A percentile compares a stretch with the other conserved stretches of the same genome.
Conservation (phyloP, 2,329 filamentous ascomycete species). For the Pestalotiopsis sp. region DNA sequence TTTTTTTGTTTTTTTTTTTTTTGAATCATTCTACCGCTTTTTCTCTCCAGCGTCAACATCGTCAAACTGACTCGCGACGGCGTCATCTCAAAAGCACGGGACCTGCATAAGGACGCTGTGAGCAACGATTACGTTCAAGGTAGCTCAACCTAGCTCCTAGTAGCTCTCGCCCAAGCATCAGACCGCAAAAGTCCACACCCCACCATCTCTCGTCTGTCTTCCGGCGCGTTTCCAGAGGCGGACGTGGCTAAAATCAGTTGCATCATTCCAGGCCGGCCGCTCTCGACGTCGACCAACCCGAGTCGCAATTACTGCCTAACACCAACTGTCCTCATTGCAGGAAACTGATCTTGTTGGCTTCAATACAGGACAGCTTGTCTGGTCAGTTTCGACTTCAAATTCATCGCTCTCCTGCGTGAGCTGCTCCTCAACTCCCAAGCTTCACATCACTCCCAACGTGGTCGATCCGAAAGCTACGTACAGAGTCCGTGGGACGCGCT, state of each 20-base stretch:
- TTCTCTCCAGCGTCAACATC: not conserved
- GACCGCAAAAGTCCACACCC: not conserved
- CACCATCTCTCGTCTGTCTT: not conserved
- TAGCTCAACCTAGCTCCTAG: too few relatives aligned
- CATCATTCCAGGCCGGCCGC: conserved; percentile 1
- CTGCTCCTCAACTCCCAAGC: not conserved
- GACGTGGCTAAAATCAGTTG: conserved; percentile 11
- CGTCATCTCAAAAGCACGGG: not conserved
- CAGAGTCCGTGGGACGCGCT: too few relatives aligned
- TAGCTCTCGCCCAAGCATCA: too few relatives aligned
- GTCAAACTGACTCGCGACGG: not conserved
- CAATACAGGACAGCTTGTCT: not conserved
- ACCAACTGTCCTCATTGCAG: conserved; percentile 8
- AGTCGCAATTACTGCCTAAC: conserved; percentile 10
- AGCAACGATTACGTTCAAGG: not conserved
- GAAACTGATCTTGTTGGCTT: not conserved
- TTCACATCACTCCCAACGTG: not conserved
- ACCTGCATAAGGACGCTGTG: not conserved
- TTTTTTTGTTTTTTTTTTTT: too few relatives aligned
- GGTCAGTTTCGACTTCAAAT: not conserved
- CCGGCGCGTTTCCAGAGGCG: not conserved
- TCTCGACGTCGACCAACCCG: not conserved
- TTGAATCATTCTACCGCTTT: not conserved
- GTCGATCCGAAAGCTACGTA: not conserved
- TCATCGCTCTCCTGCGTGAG: not conserved